Percentiles rank a stretch among this genome's conserved stretches.
phyloP scores from a whole-genome alignment of 1,139 yeast genomes.

The Kluyveromyces sp. region DNA sequence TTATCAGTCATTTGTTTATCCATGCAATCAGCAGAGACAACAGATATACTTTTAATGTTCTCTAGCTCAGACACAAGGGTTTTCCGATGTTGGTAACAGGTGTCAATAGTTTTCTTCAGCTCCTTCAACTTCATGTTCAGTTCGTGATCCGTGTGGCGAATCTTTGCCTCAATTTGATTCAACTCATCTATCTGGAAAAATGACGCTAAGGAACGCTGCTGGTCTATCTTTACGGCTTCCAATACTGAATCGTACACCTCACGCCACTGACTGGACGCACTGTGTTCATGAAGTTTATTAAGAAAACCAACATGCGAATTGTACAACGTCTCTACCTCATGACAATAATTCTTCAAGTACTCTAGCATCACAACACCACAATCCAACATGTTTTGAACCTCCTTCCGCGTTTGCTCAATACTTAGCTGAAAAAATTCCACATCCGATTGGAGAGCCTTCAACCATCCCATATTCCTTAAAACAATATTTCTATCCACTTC shows the following conservation, averaged over 20 bases:
- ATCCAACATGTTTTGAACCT: slow-evolving; percentile 36
- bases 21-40: slow-evolving; percentile 14
- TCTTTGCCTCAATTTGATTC: slow-evolving; percentile 23
- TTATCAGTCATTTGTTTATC: slow-evolving; percentile 21
- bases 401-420: slow-evolving; percentile 20
- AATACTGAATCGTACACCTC: slow-evolving; percentile 31
- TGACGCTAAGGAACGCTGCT: slow-evolving; percentile 20
- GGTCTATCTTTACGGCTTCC: slow-evolving; percentile 30
- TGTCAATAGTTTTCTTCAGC: slow-evolving; percentile 27
- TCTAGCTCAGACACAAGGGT: slow-evolving; percentile 14
- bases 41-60: slow-evolving; percentile 9
- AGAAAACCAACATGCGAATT: slow-evolving; percentile 43
- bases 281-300: slow-evolving; percentile 39
- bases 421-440: slow-evolving; percentile 31
- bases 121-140: slow-evolving; percentile 24
- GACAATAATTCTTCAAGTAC: slow-evolving; percentile 46
- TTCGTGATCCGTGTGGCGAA: slow-evolving; percentile 21
- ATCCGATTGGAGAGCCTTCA: slow-evolving; percentile 43
- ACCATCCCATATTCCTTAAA: slow-evolving; percentile 40
- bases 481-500: slow-evolving; percentile 9
- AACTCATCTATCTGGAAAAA: slow-evolving; percentile 28
- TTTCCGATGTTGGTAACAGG: slow-evolving; percentile 25
- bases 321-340: slow-evolving; percentile 46
- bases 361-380: slow-evolving; percentile 51
- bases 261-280: slow-evolving; percentile 45